Conservation (phyloP, 2,329 filamentous ascomycete genomes). For the Xylariomycetidae sp. region DNA sequence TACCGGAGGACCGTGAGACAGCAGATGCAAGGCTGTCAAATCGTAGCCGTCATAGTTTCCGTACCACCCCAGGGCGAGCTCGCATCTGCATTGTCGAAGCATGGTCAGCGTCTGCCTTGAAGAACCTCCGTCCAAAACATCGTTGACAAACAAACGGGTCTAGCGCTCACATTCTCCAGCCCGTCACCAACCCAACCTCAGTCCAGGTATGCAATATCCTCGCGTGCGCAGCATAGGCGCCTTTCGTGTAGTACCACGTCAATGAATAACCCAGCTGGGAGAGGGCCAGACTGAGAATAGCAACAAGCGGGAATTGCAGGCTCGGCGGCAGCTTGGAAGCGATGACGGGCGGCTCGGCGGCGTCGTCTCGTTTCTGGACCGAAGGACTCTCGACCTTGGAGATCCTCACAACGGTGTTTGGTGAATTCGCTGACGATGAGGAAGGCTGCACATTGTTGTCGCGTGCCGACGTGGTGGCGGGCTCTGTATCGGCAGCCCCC, state of each 20-base stretch:
- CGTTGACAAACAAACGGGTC: slow-evolving; percentile 1
- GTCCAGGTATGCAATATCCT: slow-evolving; percentile 55
- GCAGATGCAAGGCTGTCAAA: slow-evolving; percentile 56
- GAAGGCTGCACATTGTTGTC: slow-evolving; percentile 1
- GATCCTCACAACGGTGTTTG: slow-evolving; percentile 16
- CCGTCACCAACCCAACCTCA: slow-evolving; percentile 50
- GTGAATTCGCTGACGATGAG: slow-evolving; percentile 6
- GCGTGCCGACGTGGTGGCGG: not conserved
- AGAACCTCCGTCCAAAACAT: not conserved
- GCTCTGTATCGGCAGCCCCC: not conserved
- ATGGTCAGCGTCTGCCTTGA: slow-evolving; percentile 31
- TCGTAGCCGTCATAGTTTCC: slow-evolving; percentile 69
- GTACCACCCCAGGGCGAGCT: slow-evolving; percentile 69
- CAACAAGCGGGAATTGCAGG: slow-evolving; percentile 47
- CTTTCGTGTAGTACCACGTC: slow-evolving; percentile 51
- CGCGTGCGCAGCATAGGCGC: slow-evolving; percentile 62
- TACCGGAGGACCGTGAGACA: slow-evolving; percentile 70
- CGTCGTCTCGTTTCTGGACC: slow-evolving; percentile 4
- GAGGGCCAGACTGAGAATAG: slow-evolving; percentile 52
- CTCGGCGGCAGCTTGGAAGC: slow-evolving; percentile 35
- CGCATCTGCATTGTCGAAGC: slow-evolving; percentile 49
- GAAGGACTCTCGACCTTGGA: slow-evolving; percentile 21
- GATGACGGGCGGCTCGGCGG: not conserved
- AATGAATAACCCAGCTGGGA: slow-evolving; percentile 60
- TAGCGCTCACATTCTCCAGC: slow-evolving; percentile 49